Base-by-base conservation (phyloP, 75 land plant genomes). In the Selaginella moellendorffii region DNA sequence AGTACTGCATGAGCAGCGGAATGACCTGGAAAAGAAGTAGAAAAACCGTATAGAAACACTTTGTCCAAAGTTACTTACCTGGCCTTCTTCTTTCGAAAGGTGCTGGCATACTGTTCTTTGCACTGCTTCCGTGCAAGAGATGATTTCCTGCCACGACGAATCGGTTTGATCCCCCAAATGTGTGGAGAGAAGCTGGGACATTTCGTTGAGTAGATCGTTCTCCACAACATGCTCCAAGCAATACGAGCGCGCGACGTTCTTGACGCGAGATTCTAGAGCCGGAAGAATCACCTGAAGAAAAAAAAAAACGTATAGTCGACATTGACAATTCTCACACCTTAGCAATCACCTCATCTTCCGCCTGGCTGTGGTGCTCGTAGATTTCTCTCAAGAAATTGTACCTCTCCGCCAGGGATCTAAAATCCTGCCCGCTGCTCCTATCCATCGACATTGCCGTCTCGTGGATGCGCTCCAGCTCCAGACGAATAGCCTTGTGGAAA, bases 41-140 rank as follows among this genome's bases (percentile, higher is more conserved):
- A 65, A 65, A n/a, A n/a, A n/a, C n/a, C n/a, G n/a, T n/a, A n/a
- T n/a, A n/a, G n/a, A n/a, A n/a, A n/a, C n/a, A n/a, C n/a, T n/a
- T n/a, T n/a, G n/a, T n/a, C n/a, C n/a, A n/a, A n/a, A n/a, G n/a
- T n/a, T n/a, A n/a, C n/a, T n/a, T 21, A 88, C 93, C 89, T 88
- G 93, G 23, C 85, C 81, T 66, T 85, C 89, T 77, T 88, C 93
- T 72, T 88, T 88, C 26, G 72, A 73, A 83, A 88, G 82, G 65
- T 88, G 87, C 64, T 84, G 80, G 58, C 71, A 71, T 25, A 87
- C 72, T 1, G 88, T 82, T 60, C 82, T 80, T 54, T 82, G 79
- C 36, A 87, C 77, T 28, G 81, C 85, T 68, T 77, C 79, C 0
- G 80, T 77, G 24, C 81, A 70, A 54, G 79, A 82, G 20, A 80